Evolutionary conservation across 306 rosid genomes (phyloP), one percentile per base, ranked within the genome.

Genomic region (Malus sieversii): DNA sequence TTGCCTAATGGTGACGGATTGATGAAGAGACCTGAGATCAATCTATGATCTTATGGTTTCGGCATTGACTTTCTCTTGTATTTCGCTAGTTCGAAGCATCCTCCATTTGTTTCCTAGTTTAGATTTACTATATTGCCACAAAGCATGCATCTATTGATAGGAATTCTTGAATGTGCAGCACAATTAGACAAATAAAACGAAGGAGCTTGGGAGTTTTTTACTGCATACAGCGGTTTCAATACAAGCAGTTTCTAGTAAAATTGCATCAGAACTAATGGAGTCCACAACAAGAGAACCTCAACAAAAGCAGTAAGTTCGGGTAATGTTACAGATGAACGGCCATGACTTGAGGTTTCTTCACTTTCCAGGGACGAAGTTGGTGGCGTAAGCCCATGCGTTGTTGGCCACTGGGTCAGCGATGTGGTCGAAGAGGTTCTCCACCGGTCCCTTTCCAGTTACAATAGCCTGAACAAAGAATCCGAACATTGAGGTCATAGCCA

Each of bases 401-500:
- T 90, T 90, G 82, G 98, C 80, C 13, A 90, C 97, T 11, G 95
- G 98, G 30, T 92, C 98, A 57, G 97, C 98, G 60, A 92, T 29
- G 35, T 92, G 97, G 90, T 92, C 97, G 8, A 0, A 82, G 20
- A 92, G 97, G 86, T 92, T 91, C 88, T 91, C 97, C 60, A 91
- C 66, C 0, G 97, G 98, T 6, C 98, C 98, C 72, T 94, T 94
- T 60, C 96, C 98, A 0, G 97, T 95, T 9, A 95, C 96, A 71
- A 95, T 95, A 46, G 98, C 97, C 85, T 95, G 98, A 75, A 95
- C 98, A 71, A 90, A 90, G 92, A 89, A 95, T 9, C 97, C 97
- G 22, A 92, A 95, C 98, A 89, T 85, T 69, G 98, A 95, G 83
- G 82, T 80, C 97, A 95, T 95, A 8, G 98, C 97, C 84, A 95